These are phyloP conservation scores for Fistulifera solaris DNA, from an alignment of 108 stramenopile species.

Conservation along the genomic window DNA sequence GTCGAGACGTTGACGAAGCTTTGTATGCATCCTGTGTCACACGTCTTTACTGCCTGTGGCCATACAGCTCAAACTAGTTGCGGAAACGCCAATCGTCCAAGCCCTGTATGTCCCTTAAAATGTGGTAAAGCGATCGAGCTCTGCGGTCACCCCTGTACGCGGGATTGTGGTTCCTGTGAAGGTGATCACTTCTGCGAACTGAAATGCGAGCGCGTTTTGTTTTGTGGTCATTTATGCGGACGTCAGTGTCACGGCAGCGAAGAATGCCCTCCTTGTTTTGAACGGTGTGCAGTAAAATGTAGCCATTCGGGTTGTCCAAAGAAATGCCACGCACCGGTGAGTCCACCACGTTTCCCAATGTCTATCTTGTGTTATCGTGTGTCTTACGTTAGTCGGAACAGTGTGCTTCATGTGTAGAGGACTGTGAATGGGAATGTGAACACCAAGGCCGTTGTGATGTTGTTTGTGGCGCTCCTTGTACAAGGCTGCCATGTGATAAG, in stretches of 20 bases:
- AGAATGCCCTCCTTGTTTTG: conserved; percentile 23
- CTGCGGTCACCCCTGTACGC: conserved; percentile 20
- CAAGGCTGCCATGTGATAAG: conserved; percentile 28
- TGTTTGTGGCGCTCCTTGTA: conserved; percentile 41
- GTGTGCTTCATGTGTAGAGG: conserved; percentile 39
- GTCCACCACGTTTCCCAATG: not conserved
- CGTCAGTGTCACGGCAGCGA: conserved; percentile 18
- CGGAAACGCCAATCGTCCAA: conserved; percentile 19
- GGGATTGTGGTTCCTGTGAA: conserved; percentile 19
- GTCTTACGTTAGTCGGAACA: conserved; percentile 1
- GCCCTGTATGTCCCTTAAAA: conserved; percentile 19
- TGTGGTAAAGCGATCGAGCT: conserved; percentile 14
- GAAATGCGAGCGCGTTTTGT: conserved; percentile 27
- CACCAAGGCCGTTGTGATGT: conserved; percentile 28
- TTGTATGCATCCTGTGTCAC: conserved; percentile 15
- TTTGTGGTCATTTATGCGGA: conserved; percentile 36
- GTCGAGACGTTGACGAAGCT: conserved; percentile 6
- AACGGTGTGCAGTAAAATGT: conserved; percentile 17
- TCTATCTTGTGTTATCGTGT: too few relatives aligned
- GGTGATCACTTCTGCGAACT: conserved; percentile 25
- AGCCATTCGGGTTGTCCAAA: conserved; percentile 25
- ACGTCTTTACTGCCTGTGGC: conserved; percentile 13
- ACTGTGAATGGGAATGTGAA: conserved; percentile 41
- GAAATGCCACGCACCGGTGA: conserved; percentile 17
- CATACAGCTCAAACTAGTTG: conserved; percentile 23